Percentiles rank a stretch among this genome's conserved stretches.
These are phyloP conservation scores for Cyclotella choctawhatcheeana DNA, from an alignment of 108 stramenopile species.

Conservation along the genomic window DNA sequence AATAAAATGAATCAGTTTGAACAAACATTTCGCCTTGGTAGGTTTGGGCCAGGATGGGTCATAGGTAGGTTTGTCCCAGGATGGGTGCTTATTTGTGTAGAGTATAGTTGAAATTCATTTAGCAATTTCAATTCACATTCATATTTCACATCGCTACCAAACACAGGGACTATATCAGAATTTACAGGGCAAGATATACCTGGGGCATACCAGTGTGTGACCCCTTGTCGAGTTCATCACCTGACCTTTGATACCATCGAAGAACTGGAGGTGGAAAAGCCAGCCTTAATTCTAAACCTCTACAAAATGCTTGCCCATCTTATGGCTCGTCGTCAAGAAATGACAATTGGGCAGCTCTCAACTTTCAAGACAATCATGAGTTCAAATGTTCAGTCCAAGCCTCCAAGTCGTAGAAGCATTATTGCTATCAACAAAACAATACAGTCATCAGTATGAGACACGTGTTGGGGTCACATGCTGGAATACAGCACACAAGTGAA, in stretches of 20 bases:
- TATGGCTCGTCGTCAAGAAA: constrained; percentile 66
- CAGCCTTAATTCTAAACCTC: constrained; percentile 59
- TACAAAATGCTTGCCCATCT: constrained; percentile 74
- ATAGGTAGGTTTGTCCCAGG: too few species aligned
- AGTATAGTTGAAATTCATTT: too few species aligned
- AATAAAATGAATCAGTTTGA: constrained; percentile 37
- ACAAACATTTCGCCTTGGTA: constrained; percentile 66
- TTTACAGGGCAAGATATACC: constrained; percentile 44
- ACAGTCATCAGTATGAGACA: background rate
- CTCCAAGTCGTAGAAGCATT: constrained; percentile 34
- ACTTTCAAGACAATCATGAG: constrained; percentile 72
- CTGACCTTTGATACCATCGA: constrained; percentile 59
- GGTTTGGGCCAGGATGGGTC: constrained; percentile 68
- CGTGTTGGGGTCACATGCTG: too few species aligned
- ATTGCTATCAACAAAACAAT: constrained; percentile 29
- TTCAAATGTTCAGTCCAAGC: constrained; percentile 69
- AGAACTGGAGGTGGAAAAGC: constrained; percentile 57
- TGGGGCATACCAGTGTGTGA: constrained; percentile 47
- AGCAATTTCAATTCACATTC: too few species aligned
- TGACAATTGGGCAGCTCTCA: constrained; percentile 68
- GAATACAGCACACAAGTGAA: too few species aligned
- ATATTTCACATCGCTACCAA: too few species aligned
- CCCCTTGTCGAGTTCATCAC: constrained; percentile 61
- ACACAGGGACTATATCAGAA: constrained; percentile 43
- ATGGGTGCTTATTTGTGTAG: constrained; percentile 52